Conservation (phyloP, 2,329 filamentous ascomycete species). For the Scedosporium dehoogii region DNA sequence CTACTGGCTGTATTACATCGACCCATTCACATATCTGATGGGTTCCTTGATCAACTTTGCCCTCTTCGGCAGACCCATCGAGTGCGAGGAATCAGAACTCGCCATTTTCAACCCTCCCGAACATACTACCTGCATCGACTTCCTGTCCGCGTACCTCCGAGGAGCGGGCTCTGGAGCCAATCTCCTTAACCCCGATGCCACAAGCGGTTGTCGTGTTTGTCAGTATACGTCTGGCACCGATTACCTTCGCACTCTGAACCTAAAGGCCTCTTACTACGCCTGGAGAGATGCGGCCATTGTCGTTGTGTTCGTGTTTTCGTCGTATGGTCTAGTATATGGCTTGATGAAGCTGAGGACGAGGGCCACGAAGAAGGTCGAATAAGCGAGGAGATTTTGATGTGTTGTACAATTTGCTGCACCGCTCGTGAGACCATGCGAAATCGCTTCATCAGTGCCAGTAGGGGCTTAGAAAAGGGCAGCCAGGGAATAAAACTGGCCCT, state of each 20-base stretch:
- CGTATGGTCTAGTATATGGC: conserved; percentile 36
- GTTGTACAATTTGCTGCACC: too few species aligned
- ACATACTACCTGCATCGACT: conserved; percentile 45
- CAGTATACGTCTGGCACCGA: conserved; percentile 47
- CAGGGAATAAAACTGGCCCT: too few species aligned
- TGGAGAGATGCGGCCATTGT: conserved; percentile 57
- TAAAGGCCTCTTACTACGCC: conserved; percentile 51
- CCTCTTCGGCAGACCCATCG: conserved; percentile 34
- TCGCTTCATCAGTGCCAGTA: too few species aligned
- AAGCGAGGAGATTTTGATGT: background rate
- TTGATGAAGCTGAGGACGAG: conserved; percentile 40
- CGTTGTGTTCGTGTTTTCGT: conserved; percentile 43
- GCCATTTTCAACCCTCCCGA: conserved; percentile 40
- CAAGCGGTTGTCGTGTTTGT: conserved; percentile 47
- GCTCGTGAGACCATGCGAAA: too few species aligned
- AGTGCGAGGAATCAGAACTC: conserved; percentile 37
- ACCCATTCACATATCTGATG: conserved; percentile 54
- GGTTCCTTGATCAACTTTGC: conserved; percentile 43
- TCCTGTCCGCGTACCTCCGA: conserved; percentile 41
- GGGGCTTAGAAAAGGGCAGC: too few species aligned
- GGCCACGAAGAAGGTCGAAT: conserved; percentile 34
- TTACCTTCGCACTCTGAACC: conserved; percentile 49
- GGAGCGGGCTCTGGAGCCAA: conserved; percentile 36
- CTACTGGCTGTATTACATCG: conserved; percentile 53
- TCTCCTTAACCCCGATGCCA: conserved; percentile 51